Conservation (phyloP, 371 early-diverging fungal genomes). For the Apophysomyces ossiformis region DNA sequence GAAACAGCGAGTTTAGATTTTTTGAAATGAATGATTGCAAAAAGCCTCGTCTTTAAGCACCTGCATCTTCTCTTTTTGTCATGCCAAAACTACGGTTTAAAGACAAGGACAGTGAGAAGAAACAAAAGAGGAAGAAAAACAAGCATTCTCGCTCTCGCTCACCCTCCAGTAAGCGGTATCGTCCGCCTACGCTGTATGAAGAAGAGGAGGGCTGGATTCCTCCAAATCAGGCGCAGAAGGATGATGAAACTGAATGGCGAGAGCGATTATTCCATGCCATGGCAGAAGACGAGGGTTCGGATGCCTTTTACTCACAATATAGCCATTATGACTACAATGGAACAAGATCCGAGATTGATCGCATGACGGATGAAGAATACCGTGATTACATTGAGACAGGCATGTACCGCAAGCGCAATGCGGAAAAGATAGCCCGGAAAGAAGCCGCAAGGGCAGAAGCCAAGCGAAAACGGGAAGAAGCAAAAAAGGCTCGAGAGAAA, state of each 20-base stretch:
- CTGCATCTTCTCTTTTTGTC: neutral
- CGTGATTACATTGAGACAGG: constrained; percentile 44
- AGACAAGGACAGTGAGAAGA: constrained; percentile 17
- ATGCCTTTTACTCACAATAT: constrained; percentile 38
- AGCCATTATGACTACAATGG: constrained; percentile 15
- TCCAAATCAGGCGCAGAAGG: constrained; percentile 16
- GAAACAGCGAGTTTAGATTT: no score
- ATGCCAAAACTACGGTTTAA: constrained; percentile 6
- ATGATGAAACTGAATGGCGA: constrained; percentile 40
- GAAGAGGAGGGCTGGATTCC: constrained; percentile 46
- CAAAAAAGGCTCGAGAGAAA: constrained; percentile 22
- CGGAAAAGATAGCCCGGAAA: constrained; percentile 35
- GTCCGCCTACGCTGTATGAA: constrained; percentile 33
- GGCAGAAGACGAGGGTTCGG: constrained; percentile 51
- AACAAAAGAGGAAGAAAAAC: constrained; percentile 15
- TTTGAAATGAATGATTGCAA: no score
- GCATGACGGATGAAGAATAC: constrained; percentile 52
- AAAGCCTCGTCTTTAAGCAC: no score
- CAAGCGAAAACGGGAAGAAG: constrained; percentile 22
- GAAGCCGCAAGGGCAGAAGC: constrained; percentile 26
- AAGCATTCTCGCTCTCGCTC: constrained; percentile 12
- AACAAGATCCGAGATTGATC: neutral
- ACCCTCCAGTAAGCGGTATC: constrained; percentile 19
- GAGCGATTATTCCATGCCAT: constrained; percentile 50
- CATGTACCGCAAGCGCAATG: constrained; percentile 39